Percentiles rank a stretch among this genome's conserved stretches.
Evolutionary conservation across 495 filamentous ascomycete genomes (phyloP).

Genomic region (Thermothielavioides terrestris): DNA sequence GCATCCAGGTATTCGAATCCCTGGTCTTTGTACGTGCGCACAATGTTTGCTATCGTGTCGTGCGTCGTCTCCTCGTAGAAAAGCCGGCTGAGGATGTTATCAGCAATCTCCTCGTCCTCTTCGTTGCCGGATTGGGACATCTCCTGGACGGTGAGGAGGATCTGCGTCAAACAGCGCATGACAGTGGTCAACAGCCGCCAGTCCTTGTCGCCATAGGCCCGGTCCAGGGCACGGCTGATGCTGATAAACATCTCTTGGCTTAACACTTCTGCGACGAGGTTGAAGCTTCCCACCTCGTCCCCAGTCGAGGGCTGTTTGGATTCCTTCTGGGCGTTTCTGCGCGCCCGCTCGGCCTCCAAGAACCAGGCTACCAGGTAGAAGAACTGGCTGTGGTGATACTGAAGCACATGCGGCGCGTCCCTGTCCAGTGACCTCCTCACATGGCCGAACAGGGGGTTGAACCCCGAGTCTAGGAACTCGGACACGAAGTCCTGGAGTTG

Average conservation of each 20-base stretch:
- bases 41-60: slow-evolving; percentile 70
- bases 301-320: slow-evolving; percentile 31
- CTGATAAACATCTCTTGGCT: slow-evolving; percentile 89
- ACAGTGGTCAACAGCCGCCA: slow-evolving; percentile 82
- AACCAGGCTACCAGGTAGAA: slow-evolving; percentile 96
- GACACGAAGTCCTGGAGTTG: slow-evolving; percentile 78
- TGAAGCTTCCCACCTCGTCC: slow-evolving; percentile 68
- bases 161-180: slow-evolving; percentile 84
- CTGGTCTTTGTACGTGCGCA: slow-evolving; percentile 81
- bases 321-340: slow-evolving; percentile 50
- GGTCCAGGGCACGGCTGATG: slow-evolving; percentile 73
- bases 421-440: slow-evolving; percentile 84
- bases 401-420: slow-evolving; percentile 74
- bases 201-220: slow-evolving; percentile 65
- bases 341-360: slow-evolving; percentile 73
- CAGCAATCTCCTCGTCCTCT: slow-evolving; percentile 94
- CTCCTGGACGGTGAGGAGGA: slow-evolving; percentile 85
- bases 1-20: slow-evolving; percentile 90
- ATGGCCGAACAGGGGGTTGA: slow-evolving; percentile 87
- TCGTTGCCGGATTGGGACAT: slow-evolving; percentile 80
- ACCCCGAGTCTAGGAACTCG: slow-evolving; percentile 89
- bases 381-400: slow-evolving; percentile 68
- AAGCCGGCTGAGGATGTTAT: slow-evolving; percentile 92
- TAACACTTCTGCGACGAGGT: slow-evolving; percentile 76
- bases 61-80: slow-evolving; percentile 97